Evolutionary conservation across 148 eudicot species (phyloP), one percentile per base, ranked within the genome.

Genomic region (Mesembryanthemum crystallinum): DNA sequence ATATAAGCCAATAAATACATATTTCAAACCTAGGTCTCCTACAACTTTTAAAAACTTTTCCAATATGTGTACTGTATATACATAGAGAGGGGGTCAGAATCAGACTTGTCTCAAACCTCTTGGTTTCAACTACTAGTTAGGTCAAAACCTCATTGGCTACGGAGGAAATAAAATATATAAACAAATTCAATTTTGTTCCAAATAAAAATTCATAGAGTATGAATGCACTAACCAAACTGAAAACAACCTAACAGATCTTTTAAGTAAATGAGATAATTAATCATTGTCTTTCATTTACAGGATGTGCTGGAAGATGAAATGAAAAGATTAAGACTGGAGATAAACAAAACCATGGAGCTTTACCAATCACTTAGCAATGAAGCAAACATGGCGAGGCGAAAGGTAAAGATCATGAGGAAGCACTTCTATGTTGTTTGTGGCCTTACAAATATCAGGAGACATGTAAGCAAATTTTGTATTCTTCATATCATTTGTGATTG

Each of bases 251-350:
- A 39, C 43, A 39, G 43, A 39, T 39, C n/a, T 6, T 5, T 45
- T 4, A n/a, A 35, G 45, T 65, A 37, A 20, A 18, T 24, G 5
- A 67, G 32, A 32, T 67, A 23, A 67, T 49, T 67, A 3, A 4
- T 9, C 27, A 14, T 25, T n/a, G 1, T 52, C 61, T 27, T 23
- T 17, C 69, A 35, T 45, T 76, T 84, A 64, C 83, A 89, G 90
- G 80, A 72, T 57, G 98, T 87, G 14, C 20, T 83, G 32, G 98
- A 88, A 76, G 85, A 71, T 25, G 96, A 88, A 79, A 79, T 93
- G 78, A 77, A 52, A 54, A 89, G 84, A 80, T 58, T 91, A 78
- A 91, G 54, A 73, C 79, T 51, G 4, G 88, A 89, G 39, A 39
- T 85, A 75, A 85, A 83, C 85, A 86, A 82, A 80, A 84, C 86